Base-by-base conservation (phyloP, 75 land plant genomes). In the Cunninghamia lanceolata region DNA sequence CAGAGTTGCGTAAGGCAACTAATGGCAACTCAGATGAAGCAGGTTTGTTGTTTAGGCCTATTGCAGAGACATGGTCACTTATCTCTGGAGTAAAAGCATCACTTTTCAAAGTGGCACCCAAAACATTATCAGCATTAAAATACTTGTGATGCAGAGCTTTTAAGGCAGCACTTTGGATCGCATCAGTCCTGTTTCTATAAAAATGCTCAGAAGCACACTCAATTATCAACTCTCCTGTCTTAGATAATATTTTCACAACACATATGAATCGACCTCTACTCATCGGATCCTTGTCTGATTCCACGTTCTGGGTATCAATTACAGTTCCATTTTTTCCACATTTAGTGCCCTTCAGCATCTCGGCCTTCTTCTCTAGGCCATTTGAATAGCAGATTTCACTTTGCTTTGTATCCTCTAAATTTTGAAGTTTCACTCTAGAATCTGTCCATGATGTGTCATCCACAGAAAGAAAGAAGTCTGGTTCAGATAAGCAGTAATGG, bases 131-230 rank as follows among this genome's bases (percentile, higher is more conserved):
- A 34, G 36, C 36, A 25, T 9, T 11, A 73, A 73, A 73, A 34
- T 73, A 73, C 75, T 73, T 11, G 66, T 47, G 40, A 83, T 50
- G 28, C 35, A 97, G 88, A 74, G 95, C 92, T 87, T 89, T 89
- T 73, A 95, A 86, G 32, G 97, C 89, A 88, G 95, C 89, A 91
- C 89, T 93, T 81, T 96, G 95, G 35, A 93, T 75, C 0, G 98
- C 96, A 92, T 98, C 96, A 86, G 47, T 78, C 79, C 93, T 93
- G 89, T 89, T 98, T 87, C 93, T 91, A 86, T 90, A 90, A 15
- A 82, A 73, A 25, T 89, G 89, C 78, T 92, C 92, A 9, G 91
- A 91, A 21, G 86, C 84, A 86, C 88, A 95, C 35, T 91, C 91
- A 15, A 94, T 36, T 71, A 90, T 83, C 32, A 86, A 78, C n/a